Evolutionary conservation across 2,329 filamentous ascomycete genomes (phyloP), one percentile per base, ranked within the genome.

Genomic region (Cladosporium oxysporum): DNA sequence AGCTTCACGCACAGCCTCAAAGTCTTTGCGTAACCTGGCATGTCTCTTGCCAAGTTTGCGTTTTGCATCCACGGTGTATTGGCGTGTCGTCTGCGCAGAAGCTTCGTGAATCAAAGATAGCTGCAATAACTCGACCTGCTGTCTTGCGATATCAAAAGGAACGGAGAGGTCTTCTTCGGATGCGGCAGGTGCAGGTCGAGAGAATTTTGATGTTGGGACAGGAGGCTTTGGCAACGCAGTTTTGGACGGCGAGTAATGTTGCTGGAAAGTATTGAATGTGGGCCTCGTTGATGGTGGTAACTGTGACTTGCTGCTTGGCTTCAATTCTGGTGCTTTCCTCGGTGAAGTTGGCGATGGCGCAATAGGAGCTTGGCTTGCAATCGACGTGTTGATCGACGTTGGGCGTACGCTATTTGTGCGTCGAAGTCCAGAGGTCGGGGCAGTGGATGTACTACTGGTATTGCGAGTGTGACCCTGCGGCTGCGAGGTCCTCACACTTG

Each of bases 171-270:
- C 62, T 31, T 65, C 53, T 21, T 65, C 62, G 21, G 12, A n/a
- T 55, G 52, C 31, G 41, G 4, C 80, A 79, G 58, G 64, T 0
- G 85, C 53, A 41, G 62, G 53, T 14, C 21, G 33, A 1, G 62
- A 41, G 23, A 52, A 53, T 18, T 53, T 53, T 6, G 61, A 63
- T 0, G 61, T 55, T 5, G 76, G 76, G 14, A 76, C 85, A n/a
- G 86, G 79, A 5, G 88, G 86, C 67, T 90, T 91, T 0, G 88
- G 86, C 0, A 84, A 83, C 10, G 82, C 78, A 4, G 80, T 81
- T 72, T 90, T 90, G 53, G 85, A 85, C 0, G 89, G 88, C 31
- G 86, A 88, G 78, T 86, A 90, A 77, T 90, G 87, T 70, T 90
- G 88, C 70, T 90, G 88, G 47, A 86, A 83, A 0, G 85, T 89